Evolutionary conservation across 192 early-diverging fungal species (phyloP).

Genomic region (Glomus cerebriforme): DNA sequence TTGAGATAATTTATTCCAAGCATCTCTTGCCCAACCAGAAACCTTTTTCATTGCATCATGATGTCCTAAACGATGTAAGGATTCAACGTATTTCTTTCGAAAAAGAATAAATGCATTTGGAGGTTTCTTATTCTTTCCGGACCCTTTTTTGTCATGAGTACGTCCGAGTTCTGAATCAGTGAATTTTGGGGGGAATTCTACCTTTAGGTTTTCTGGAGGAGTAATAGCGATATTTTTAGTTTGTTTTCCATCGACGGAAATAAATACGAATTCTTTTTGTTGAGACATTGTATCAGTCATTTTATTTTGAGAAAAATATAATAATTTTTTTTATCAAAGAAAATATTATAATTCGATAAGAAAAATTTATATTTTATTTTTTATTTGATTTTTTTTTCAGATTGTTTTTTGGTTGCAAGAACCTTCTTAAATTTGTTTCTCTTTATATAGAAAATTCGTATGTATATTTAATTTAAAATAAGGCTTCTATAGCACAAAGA

Average conservation of each 20-base stretch:
- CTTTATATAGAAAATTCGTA: too few species aligned
- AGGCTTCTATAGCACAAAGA: too few species aligned
- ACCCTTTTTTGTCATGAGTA: background rate
- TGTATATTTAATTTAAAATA: too few species aligned
- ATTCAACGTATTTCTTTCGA: background rate
- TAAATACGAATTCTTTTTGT: conserved; percentile 10
- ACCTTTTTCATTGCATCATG: background rate
- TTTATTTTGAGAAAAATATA: background rate
- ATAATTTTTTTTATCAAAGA: background rate
- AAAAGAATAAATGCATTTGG: conserved; percentile 7
- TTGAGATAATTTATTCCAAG: background rate
- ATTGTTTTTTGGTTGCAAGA: background rate
- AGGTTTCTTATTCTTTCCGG: background rate
- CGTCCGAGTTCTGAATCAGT: background rate
- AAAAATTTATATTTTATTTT: too few species aligned
- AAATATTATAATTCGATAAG: background rate
- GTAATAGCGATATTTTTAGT: background rate
- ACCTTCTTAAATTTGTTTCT: too few species aligned
- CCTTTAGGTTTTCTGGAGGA: background rate
- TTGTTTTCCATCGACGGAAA: background rate
- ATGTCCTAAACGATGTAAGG: conserved; percentile 6
- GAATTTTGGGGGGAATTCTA: conserved; percentile 5
- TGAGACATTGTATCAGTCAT: background rate
- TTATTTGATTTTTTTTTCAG: background rate
- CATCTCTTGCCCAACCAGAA: conserved; percentile 11